These are phyloP conservation scores for Monocercomonoides exilis DNA, from an alignment of 78 protist species.

Conservation along the genomic window DNA sequence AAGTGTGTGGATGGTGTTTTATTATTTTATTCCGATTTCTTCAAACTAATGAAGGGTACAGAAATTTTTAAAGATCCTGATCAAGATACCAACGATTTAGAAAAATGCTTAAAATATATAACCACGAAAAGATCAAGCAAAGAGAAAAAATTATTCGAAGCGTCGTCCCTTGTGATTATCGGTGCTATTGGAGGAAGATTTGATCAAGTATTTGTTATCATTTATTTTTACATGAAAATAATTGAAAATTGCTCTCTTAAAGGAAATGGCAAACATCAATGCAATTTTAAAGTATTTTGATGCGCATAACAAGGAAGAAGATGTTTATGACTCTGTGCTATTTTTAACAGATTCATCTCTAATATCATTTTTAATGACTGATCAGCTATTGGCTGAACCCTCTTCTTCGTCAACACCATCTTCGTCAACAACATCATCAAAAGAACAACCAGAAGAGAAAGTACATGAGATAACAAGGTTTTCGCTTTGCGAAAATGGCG, in stretches of 20 bases:
- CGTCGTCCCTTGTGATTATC: background rate
- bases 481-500: too few species aligned
- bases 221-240: background rate
- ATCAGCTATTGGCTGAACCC: too few species aligned
- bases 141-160: background rate
- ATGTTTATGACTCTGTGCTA: too few species aligned
- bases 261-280: conserved; percentile 1
- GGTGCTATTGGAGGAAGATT: background rate
- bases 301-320: too few species aligned
- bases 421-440: too few species aligned
- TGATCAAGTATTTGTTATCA: background rate
- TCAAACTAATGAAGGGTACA: background rate
- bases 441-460: too few species aligned
- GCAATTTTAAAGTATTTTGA: background rate
- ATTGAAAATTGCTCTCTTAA: background rate
- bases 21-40: background rate
- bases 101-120: background rate
- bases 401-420: too few species aligned
- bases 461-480: too few species aligned
- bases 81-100: background rate
- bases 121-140: background rate
- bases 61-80: background rate
- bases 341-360: too few species aligned
- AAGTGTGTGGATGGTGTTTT: too few species aligned
- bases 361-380: too few species aligned